Conservation (phyloP, 2,329 filamentous ascomycete species). For the Incumbomyces delicatus region DNA sequence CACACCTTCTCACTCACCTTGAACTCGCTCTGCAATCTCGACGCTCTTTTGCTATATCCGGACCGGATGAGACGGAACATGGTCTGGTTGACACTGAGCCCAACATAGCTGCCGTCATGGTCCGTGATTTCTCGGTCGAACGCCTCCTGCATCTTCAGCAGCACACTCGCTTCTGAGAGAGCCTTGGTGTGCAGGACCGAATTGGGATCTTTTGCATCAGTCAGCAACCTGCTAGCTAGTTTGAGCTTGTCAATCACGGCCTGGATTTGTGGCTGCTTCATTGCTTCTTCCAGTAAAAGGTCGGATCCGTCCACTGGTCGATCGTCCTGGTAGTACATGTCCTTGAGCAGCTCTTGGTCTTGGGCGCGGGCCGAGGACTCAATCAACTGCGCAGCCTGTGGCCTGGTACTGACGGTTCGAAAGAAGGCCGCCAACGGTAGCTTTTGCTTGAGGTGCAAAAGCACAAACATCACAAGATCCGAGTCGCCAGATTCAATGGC, state of each 20-base stretch:
- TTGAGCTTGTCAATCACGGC: slow-evolving; percentile 76
- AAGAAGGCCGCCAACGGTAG: slow-evolving; percentile 87
- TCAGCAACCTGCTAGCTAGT: slow-evolving; percentile 71
- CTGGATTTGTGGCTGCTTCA: slow-evolving; percentile 60
- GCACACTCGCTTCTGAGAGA: slow-evolving; percentile 67
- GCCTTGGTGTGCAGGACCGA: slow-evolving; percentile 57
- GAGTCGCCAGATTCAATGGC: slow-evolving; percentile 93
- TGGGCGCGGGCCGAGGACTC: slow-evolving; percentile 74
- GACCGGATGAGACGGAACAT: slow-evolving; percentile 77
- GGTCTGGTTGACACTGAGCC: slow-evolving; percentile 82
- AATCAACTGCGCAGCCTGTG: slow-evolving; percentile 78
- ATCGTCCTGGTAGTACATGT: slow-evolving; percentile 96
- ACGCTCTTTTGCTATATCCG: slow-evolving; percentile 73
- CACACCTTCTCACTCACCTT: slow-evolving; percentile 82
- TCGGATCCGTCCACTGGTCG: slow-evolving; percentile 78
- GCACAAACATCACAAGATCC: slow-evolving; percentile 80
- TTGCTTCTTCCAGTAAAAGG: slow-evolving; percentile 74
- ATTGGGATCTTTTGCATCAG: slow-evolving; percentile 69
- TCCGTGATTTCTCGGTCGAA: slow-evolving; percentile 73
- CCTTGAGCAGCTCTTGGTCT: slow-evolving; percentile 75
- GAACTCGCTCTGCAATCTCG: slow-evolving; percentile 84
- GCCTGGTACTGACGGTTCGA: slow-evolving; percentile 74
- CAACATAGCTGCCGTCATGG: slow-evolving; percentile 56
- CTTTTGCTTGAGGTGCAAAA: slow-evolving; percentile 81
- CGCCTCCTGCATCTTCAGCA: slow-evolving; percentile 76